Conservation (phyloP, 1,284 basidiomycete genomes). For the Hemileccinum hortonii region DNA sequence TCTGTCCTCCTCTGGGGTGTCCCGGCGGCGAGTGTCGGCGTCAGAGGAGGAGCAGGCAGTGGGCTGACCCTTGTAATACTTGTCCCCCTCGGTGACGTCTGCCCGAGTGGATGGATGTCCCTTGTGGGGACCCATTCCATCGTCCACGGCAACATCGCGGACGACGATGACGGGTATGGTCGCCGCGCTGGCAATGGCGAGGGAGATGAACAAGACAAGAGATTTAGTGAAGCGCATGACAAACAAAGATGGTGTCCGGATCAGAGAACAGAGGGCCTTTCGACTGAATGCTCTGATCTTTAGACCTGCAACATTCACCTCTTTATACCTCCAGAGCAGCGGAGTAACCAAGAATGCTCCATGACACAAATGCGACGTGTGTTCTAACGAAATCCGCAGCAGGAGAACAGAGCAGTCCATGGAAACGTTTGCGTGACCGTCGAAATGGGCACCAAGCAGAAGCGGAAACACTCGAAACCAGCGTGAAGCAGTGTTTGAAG, state of each 20-base stretch:
- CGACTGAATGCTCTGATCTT: neutral
- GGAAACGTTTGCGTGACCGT: no score
- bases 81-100: no score
- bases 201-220: slow-evolving; percentile 14
- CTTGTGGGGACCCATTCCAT: neutral
- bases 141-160: neutral
- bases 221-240: slow-evolving; percentile 15
- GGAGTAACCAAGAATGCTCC: neutral
- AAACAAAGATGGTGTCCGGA: neutral
- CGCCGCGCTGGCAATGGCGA: slow-evolving; percentile 1
- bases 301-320: neutral
- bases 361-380: slow-evolving; percentile 8
- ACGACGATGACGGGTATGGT: slow-evolving; percentile 5
- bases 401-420: no score
- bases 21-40: no score
- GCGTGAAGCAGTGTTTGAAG: no score
- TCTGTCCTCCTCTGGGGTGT: no score
- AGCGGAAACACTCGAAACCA: no score
- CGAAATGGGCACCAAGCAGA: no score
- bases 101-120: neutral
- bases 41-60: no score
- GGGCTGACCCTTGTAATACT: no score
- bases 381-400: no score
- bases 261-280: neutral
- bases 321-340: slow-evolving; percentile 6